Evolutionary conservation across 176 grass and related monocot genomes (phyloP).

Genomic region (Eragrostis curvula): DNA sequence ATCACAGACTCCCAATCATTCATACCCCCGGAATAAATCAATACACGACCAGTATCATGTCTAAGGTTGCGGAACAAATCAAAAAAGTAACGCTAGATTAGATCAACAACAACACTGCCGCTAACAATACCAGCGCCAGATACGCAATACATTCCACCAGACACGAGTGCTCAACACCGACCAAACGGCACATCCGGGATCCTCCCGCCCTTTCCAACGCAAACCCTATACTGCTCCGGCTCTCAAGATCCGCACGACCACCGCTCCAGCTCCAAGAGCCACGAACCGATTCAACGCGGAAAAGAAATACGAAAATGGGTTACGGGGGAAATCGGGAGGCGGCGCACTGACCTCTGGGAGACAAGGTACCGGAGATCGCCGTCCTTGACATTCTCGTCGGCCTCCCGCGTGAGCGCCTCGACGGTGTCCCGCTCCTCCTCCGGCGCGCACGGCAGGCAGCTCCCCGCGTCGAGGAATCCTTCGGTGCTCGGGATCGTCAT

Average conservation of each 20-base stretch:
- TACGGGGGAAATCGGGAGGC: not conserved
- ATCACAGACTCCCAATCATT: not conserved
- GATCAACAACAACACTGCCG: not conserved
- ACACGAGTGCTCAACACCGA: not conserved
- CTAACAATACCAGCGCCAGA: not conserved
- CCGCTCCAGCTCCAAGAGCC: not conserved
- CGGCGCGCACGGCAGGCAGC: slow-evolving; percentile 83
- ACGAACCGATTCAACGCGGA: slow-evolving; percentile 1
- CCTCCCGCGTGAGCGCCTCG: slow-evolving; percentile 47
- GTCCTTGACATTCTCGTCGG: slow-evolving; percentile 74
- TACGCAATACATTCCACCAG: not conserved
- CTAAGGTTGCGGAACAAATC: not conserved
- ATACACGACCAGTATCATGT: not conserved
- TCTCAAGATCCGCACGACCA: too few relatives aligned
- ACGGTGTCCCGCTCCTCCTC: slow-evolving; percentile 77
- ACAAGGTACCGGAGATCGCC: slow-evolving; percentile 92
- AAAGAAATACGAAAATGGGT: not conserved
- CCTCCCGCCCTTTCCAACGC: not conserved
- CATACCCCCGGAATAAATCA: not conserved
- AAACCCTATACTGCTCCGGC: not conserved
- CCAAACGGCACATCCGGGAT: not conserved
- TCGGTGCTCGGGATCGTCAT: slow-evolving; percentile 91
- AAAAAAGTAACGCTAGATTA: not conserved
- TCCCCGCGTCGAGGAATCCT: slow-evolving; percentile 62
- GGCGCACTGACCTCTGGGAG: slow-evolving; percentile 50